Evolutionary conservation across 352 stramenopile genomes (phyloP).

Genomic region (Globisporangium alternatum): DNA sequence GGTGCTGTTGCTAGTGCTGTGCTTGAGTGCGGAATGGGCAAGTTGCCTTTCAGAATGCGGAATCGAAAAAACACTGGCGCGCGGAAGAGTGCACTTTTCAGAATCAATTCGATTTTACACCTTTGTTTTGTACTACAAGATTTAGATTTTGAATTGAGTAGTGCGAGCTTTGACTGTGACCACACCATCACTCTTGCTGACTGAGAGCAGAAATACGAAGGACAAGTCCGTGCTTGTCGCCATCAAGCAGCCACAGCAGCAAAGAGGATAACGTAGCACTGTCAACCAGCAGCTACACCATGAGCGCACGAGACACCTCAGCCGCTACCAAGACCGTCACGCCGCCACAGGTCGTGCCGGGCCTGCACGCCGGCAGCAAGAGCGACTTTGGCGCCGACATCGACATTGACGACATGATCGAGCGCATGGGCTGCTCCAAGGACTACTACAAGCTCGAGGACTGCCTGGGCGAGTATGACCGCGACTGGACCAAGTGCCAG

Average conservation of each 20-base stretch:
- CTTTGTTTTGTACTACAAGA: too few relatives aligned
- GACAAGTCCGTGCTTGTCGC: not conserved
- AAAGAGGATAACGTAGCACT: not conserved
- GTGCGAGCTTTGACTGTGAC: too few relatives aligned
- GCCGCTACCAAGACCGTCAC: not conserved
- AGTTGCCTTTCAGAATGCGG: not conserved
- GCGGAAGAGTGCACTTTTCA: too few relatives aligned
- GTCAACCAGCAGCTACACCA: not conserved
- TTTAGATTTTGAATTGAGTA: too few relatives aligned
- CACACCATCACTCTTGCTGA: too few relatives aligned
- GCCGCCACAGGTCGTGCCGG: constrained; percentile 37
- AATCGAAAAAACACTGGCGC: not conserved
- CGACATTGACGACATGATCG: constrained; percentile 84
- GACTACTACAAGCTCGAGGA: constrained; percentile 88
- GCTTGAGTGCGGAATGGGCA: not conserved
- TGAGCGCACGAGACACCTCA: constrained; percentile 1
- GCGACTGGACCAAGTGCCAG: constrained; percentile 88
- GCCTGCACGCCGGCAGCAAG: constrained; percentile 77
- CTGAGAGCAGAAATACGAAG: too few relatives aligned
- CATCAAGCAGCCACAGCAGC: not conserved
- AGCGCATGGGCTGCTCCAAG: constrained; percentile 77
- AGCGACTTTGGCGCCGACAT: constrained; percentile 78
- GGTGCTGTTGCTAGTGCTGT: not conserved
- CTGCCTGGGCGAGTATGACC: constrained; percentile 74
- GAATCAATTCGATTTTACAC: too few relatives aligned